Conservation (phyloP, 768 basidiomycete genomes). For the Kockovaella imperatae region DNA sequence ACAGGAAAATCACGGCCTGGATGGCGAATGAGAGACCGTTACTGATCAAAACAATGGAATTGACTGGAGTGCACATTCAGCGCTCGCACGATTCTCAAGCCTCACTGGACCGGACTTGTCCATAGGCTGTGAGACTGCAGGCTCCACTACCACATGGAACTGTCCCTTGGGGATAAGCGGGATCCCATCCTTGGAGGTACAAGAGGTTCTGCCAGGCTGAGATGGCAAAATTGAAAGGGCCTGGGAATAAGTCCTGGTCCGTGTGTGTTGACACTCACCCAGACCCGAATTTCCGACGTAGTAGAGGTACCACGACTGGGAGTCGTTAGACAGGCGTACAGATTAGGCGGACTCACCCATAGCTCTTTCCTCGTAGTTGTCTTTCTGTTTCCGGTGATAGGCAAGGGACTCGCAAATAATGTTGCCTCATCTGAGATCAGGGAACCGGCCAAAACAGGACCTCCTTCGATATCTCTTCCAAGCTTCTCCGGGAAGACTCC, state of each 20-base stretch:
- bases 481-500: too few relatives aligned
- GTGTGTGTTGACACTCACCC: conserved; percentile 14
- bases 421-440: conserved; percentile 24
- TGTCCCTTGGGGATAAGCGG: conserved; percentile 24
- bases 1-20: conserved; percentile 59
- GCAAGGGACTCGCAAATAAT: conserved; percentile 30
- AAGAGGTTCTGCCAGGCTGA: conserved; percentile 37
- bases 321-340: neutral
- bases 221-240: conserved; percentile 39
- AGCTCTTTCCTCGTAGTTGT: conserved; percentile 33
- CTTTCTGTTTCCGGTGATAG: conserved; percentile 28
- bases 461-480: too few relatives aligned
- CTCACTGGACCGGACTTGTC: conserved; percentile 26
- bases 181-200: conserved; percentile 35
- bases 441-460: neutral
- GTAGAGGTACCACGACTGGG: conserved; percentile 35
- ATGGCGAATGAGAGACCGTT: conserved; percentile 73
- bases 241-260: conserved; percentile 4
- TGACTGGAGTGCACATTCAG: too few relatives aligned
- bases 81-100: neutral
- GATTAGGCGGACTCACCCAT: conserved; percentile 22
- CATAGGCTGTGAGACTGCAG: conserved; percentile 27
- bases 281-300: conserved; percentile 34
- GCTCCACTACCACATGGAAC: conserved; percentile 31
- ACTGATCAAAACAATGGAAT: conserved; percentile 67